Evolutionary conservation across 164 flowering plant genomes (phyloP).

Genomic region (Paratinospora sagittata): DNA sequence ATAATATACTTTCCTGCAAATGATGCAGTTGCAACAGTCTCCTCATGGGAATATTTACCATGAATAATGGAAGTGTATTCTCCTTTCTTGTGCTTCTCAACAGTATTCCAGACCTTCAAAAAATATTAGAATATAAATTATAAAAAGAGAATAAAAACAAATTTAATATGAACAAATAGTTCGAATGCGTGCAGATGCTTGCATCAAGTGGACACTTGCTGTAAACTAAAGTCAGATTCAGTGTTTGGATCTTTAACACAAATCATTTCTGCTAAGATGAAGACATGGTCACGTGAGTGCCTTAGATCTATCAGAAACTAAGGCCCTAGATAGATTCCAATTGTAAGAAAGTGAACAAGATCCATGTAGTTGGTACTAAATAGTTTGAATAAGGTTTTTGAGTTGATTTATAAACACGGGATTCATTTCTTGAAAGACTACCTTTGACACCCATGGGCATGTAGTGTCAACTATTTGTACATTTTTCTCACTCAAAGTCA

Average conservation of each 20-base stretch:
- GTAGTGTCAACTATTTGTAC: slow-evolving; percentile 98
- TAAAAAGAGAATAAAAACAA: background rate
- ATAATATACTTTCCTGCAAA: slow-evolving; percentile 90
- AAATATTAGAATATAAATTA: slow-evolving; percentile 1
- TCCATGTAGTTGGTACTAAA: background rate
- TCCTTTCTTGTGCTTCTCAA: slow-evolving; percentile 94
- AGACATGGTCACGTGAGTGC: background rate
- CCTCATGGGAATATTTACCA: slow-evolving; percentile 92
- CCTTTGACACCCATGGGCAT: slow-evolving; percentile 99
- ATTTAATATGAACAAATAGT: background rate
- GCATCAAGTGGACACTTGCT: background rate
- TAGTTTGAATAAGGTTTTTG: background rate
- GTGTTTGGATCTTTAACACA: background rate
- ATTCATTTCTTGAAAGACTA: slow-evolving; percentile 21
- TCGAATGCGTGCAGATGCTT: background rate
- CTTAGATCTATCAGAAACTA: background rate
- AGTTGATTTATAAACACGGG: background rate
- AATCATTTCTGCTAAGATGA: background rate
- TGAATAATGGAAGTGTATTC: slow-evolving; percentile 94
- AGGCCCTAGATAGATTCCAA: background rate
- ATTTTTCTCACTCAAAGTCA: slow-evolving; percentile 57
- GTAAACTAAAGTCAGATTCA: background rate
- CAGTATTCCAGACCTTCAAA: slow-evolving; percentile 80
- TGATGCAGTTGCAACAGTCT: slow-evolving; percentile 93
- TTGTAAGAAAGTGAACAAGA: background rate